Evolutionary conservation across 768 basidiomycete genomes (phyloP), one percentile per base, ranked within the genome.

Genomic region (Rhizopogon sp.): DNA sequence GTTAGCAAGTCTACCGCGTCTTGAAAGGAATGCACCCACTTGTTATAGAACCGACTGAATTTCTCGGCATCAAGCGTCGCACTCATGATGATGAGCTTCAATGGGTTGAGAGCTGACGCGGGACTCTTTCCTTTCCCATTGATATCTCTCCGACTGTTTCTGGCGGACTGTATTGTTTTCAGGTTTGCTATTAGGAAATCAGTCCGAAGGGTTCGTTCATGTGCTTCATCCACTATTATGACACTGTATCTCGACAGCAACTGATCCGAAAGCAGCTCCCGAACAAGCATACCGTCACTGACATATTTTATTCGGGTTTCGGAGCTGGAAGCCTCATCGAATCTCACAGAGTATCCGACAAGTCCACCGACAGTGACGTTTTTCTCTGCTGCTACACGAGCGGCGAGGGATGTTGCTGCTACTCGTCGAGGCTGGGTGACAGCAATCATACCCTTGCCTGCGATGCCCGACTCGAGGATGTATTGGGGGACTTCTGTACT

Each of bases 211-310:
- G 93, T 96, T 54, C 97, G 82, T 67, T 99, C 97, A 71, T 99
- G 97, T 0, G 97, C 97, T 69, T 99, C 97, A 62, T 99, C 97
- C 42, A 99, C 85, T 54, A 98, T 78, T 51, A 99, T 78, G 31
- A 94, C 83, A 64, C 89, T 88, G 72, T 98, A 99, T 55, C 78
- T 79, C 52, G 83, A 84, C 44, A 98, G 76, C 33, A 87, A 67
- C 14, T 83, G 76, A 66, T 95, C 93, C 42, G 81, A 82, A 57
- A 95, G 78, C 49, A 95, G 81, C 76, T 99, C 97, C 42, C 94
- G 83, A 42, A 95, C 87, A 60, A 98, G 85, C 90, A 98, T 98
- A 58, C 97, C 97, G 63, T 99, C 97, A 53, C 95, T 98, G 71
- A 97, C 79, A 66, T 93, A 99, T 72, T 98, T 98, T 72, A 98